Base-by-base conservation (phyloP, 805 yeast genomes). In the Yarrowia phangngaensis region DNA sequence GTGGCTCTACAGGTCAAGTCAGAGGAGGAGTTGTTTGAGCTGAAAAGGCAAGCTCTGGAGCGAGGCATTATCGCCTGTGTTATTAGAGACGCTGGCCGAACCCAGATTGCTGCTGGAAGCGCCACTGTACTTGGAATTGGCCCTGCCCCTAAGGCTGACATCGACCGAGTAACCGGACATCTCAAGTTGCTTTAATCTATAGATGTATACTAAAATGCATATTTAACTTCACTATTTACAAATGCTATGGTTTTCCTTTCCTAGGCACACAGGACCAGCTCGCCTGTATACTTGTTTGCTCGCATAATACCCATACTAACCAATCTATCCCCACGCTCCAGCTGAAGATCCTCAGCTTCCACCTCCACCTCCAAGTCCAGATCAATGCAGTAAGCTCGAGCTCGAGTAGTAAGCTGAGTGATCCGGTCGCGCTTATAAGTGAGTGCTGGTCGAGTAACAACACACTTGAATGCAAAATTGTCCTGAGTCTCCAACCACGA, bases 71-170 rank as follows among this genome's bases (percentile, higher is more conserved):
- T 87, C 58, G 78, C 90, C 2, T 76, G 80, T 55, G 75, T 86
- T 5, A 87, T 92, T 28, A 94, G 84, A 57, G 99, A 92, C 67
- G 98, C 98, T 19, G 98, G 98, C 3, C 75, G 97, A 58, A 90
- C 98, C 1, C 97, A 92, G 64, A 79, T 92, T 43, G 95, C 86
- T n/a, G 84, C 95, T 5, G 97, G 97, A 1, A 81, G 92, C 52
- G 94, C 95, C 2, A 92, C 98, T 0, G 97, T 92, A 1, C 67
- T 92, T n/a, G 98, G 97, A 1, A 63, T 92, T 20, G 99, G 99
- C 0, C 99, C 99, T 1, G 97, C 96, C 14, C 97, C 97, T 16
- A 85, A 61, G 36, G 57, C 73, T 0, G 79, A 82, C 0, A 64
- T 90, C 53, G 96, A 92, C 63, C 78, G 80, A 61, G 78, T 90